A percentile compares a stretch with the other conserved stretches of the same genome.
These are phyloP conservation scores for Pythium scleroteichum DNA, from an alignment of 352 stramenopile genomes.

Conservation along the genomic window DNA sequence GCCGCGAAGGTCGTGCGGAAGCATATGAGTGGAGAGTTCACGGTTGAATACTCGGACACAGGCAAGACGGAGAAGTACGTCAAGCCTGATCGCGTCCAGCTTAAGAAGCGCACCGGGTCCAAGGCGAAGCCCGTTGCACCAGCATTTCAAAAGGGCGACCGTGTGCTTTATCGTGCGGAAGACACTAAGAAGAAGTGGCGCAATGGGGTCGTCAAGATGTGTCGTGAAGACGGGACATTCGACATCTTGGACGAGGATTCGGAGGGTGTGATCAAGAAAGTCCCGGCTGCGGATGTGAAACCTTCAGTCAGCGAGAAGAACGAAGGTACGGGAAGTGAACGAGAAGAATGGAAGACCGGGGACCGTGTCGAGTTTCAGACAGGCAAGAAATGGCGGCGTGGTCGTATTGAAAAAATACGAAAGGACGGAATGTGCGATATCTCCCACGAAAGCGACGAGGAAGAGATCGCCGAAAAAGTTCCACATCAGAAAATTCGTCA, in stretches of 20 bases:
- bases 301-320: constrained; percentile 15
- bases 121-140: constrained; percentile 7
- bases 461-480: constrained; percentile 10
- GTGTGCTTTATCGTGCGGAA: constrained; percentile 25
- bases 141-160: constrained; percentile 26
- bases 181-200: constrained; percentile 30
- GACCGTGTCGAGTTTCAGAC: constrained; percentile 46
- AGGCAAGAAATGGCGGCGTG: constrained; percentile 36
- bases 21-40: constrained; percentile 30
- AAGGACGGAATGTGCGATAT: constrained; percentile 57
- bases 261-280: constrained; percentile 34
- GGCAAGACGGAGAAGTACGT: constrained; percentile 28
- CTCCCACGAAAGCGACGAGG: constrained; percentile 34
- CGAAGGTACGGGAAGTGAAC: constrained; percentile 18
- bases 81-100: constrained; percentile 6
- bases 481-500: constrained; percentile 2
- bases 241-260: constrained; percentile 40
- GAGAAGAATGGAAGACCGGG: constrained; percentile 26
- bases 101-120: constrained; percentile 12
- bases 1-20: constrained; percentile 20
- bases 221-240: constrained; percentile 31
- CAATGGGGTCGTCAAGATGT: constrained; percentile 32
- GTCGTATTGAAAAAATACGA: constrained; percentile 34
- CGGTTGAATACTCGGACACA: constrained; percentile 28
- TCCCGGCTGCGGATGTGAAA: constrained; percentile 26